These are phyloP conservation scores for Aspergillus awamori DNA, from an alignment of 2,329 filamentous ascomycete species.

Conservation along the genomic window DNA sequence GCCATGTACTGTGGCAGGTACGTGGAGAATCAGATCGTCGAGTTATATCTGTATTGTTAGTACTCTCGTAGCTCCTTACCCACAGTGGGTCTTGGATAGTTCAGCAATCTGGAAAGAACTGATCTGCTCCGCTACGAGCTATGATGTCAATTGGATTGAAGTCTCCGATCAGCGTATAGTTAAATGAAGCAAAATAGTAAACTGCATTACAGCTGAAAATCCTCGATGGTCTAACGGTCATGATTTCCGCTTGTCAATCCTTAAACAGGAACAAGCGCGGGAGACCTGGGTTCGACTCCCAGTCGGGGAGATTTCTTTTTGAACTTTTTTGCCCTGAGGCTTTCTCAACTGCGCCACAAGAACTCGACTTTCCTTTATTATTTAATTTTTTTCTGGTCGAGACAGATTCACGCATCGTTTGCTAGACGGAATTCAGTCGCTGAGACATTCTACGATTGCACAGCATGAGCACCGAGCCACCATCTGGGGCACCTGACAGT, in stretches of 20 bases:
- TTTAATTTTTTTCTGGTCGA: too few relatives aligned
- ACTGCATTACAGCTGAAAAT: background rate
- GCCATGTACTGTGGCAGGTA: background rate
- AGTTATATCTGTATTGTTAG: background rate
- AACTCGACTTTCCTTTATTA: background rate
- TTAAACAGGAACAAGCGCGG: constrained; percentile 8
- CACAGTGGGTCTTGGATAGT: background rate
- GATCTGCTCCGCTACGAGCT: background rate
- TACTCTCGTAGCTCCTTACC: background rate
- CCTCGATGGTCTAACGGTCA: constrained; percentile 14
- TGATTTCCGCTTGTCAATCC: constrained; percentile 14
- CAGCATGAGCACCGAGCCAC: too few relatives aligned
- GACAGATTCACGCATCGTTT: too few relatives aligned
- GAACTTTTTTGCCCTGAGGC: too few relatives aligned
- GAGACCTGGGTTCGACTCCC: constrained; percentile 14
- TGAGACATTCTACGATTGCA: too few relatives aligned
- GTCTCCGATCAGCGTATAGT: background rate
- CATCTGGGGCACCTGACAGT: too few relatives aligned
- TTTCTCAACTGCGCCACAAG: too few relatives aligned
- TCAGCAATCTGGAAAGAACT: background rate
- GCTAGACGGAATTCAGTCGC: too few relatives aligned
- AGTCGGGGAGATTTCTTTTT: constrained; percentile 9
- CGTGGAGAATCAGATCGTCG: background rate
- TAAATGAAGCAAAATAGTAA: background rate
- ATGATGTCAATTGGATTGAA: constrained; percentile 2